phyloP scores from a whole-genome alignment of 306 rosid species.

The Rubus parviflorus region DNA sequence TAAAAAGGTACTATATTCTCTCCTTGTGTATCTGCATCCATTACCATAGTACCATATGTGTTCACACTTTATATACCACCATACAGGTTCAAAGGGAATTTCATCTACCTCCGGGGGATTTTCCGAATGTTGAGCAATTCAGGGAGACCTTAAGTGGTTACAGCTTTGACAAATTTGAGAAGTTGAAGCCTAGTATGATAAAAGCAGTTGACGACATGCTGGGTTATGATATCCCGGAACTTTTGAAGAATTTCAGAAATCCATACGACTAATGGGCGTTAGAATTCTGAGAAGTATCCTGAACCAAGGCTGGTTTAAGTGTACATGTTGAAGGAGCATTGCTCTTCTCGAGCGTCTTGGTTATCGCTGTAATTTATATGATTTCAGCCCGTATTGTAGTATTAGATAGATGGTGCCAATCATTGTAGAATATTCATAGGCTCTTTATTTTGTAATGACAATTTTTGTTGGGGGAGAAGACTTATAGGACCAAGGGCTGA shows the following conservation, averaged over 20 bases:
- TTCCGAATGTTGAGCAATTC: slow-evolving; percentile 75
- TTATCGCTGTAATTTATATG: not conserved
- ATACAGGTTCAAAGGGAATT: slow-evolving; percentile 79
- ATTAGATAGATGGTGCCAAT: not conserved
- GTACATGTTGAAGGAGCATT: not conserved
- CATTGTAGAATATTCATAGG: not conserved
- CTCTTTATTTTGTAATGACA: not conserved
- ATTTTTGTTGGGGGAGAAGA: not conserved
- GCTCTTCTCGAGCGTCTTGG: not conserved
- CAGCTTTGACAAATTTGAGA: slow-evolving; percentile 83
- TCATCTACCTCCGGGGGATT: slow-evolving; percentile 91
- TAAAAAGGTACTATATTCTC: slow-evolving; percentile 56
- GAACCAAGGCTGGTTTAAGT: not conserved
- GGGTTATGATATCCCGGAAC: slow-evolving; percentile 85
- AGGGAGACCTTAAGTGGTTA: slow-evolving; percentile 59
- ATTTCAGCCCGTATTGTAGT: not conserved
- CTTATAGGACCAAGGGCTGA: not conserved
- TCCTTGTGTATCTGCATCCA: not conserved
- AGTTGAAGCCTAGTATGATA: slow-evolving; percentile 69
- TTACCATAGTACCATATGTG: not conserved
- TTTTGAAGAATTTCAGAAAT: slow-evolving; percentile 71
- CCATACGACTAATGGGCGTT: slow-evolving; percentile 56
- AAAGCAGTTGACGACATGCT: slow-evolving; percentile 92
- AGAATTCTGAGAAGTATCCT: not conserved
- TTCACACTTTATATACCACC: slow-evolving; percentile 1